These are phyloP conservation scores for Solanum aculeatissimum DNA, from an alignment of 305 asterid species.

Conservation along the genomic window DNA sequence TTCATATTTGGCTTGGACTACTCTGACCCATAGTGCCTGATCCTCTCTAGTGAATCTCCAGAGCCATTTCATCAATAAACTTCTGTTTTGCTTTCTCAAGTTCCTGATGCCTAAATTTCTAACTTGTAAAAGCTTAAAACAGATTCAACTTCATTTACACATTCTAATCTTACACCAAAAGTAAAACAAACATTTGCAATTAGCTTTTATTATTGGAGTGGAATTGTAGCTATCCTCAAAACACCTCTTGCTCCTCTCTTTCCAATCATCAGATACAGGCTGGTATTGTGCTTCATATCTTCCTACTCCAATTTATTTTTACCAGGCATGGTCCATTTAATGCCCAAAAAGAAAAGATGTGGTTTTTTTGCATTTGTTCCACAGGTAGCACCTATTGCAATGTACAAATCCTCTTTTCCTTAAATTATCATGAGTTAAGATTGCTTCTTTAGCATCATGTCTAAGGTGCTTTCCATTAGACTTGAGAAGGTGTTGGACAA, in stretches of 20 bases:
- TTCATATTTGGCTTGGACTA: too few species aligned
- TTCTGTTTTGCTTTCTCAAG: too few species aligned
- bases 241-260: background rate
- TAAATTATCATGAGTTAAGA: background rate
- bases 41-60: too few species aligned
- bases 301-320: background rate
- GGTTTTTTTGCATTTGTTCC: background rate
- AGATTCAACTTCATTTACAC: background rate
- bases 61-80: too few species aligned
- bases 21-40: too few species aligned
- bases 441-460: too few species aligned
- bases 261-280: background rate
- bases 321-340: background rate
- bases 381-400: background rate
- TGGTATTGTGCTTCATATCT: background rate
- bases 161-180: background rate
- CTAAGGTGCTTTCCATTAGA: too few species aligned
- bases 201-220: background rate
- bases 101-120: too few species aligned
- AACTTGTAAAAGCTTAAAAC: background rate
- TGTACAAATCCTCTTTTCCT: background rate
- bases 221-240: background rate
- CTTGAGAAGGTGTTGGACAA: too few species aligned
- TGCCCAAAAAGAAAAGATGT: too few species aligned
- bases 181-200: background rate